Evolutionary conservation across 495 filamentous ascomycete species (phyloP).

Genomic region (Hypomontagnella monticulosa): DNA sequence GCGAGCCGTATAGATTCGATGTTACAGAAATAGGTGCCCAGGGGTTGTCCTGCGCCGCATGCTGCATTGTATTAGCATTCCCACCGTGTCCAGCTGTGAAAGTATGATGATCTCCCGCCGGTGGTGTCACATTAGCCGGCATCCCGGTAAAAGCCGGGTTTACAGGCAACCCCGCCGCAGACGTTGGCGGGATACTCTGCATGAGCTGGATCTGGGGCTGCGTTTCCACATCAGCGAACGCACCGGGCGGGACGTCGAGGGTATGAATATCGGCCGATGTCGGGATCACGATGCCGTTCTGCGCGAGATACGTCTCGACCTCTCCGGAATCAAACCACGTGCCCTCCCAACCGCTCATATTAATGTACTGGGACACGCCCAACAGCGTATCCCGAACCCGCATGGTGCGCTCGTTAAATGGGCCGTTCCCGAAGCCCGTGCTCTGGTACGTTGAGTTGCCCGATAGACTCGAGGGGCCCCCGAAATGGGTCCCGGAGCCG

Average conservation of each 20-base stretch:
- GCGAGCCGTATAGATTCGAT: constrained; percentile 10
- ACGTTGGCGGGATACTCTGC: constrained; percentile 14
- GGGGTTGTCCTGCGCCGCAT: constrained; percentile 1
- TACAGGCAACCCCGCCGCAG: background rate
- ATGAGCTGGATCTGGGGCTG: constrained; percentile 17
- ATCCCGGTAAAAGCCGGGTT: constrained; percentile 5
- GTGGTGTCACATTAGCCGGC: background rate
- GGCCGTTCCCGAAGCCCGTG: constrained; percentile 55
- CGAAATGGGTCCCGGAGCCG: constrained; percentile 73
- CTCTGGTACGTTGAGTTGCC: constrained; percentile 46
- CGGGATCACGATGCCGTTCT: constrained; percentile 66
- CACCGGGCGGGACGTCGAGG: constrained; percentile 55
- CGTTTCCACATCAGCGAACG: constrained; percentile 41
- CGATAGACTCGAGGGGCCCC: constrained; percentile 44
- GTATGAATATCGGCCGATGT: constrained; percentile 62
- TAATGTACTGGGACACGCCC: constrained; percentile 51
- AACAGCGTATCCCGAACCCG: constrained; percentile 46
- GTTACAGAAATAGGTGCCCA: constrained; percentile 27
- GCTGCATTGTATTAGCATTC: background rate
- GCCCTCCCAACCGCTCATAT: constrained; percentile 64
- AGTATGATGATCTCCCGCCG: background rate
- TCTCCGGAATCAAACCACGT: constrained; percentile 80
- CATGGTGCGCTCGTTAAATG: constrained; percentile 48
- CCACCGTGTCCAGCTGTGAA: background rate
- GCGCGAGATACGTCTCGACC: constrained; percentile 72